Conservation (phyloP, 176 grass and related monocot species). For the Saccharum officinarum region DNA sequence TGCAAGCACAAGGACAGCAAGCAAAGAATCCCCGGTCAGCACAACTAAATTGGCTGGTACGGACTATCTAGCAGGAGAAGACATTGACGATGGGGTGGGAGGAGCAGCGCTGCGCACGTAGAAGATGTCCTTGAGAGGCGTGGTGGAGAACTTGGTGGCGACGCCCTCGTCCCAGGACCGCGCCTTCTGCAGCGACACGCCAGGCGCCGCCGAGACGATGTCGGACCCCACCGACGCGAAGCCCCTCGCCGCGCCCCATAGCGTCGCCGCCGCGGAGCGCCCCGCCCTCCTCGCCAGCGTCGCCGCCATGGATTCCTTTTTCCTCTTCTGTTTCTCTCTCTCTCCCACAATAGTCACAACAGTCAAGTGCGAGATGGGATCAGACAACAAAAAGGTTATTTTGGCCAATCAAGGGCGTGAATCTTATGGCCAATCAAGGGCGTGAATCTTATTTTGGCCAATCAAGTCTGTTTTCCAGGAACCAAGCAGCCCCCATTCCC, state of each 20-base stretch:
- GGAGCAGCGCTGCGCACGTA: constrained; percentile 33
- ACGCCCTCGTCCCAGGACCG: constrained; percentile 93
- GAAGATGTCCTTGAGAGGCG: constrained; percentile 85
- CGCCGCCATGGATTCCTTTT: constrained; percentile 62
- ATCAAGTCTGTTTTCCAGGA: too few relatives aligned
- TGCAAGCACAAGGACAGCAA: constrained; percentile 45
- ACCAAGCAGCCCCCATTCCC: too few relatives aligned
- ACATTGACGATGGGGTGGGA: neutral
- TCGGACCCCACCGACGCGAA: constrained; percentile 64
- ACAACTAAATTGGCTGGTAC: neutral
- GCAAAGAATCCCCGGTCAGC: neutral
- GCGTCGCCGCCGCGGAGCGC: constrained; percentile 30
- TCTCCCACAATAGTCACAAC: neutral
- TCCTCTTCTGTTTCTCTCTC: neutral
- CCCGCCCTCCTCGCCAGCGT: constrained; percentile 53
- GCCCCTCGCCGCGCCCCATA: constrained; percentile 33
- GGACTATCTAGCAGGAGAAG: neutral
- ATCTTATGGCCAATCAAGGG: too few relatives aligned
- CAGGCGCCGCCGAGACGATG: constrained; percentile 65
- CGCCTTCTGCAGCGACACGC: constrained; percentile 85
- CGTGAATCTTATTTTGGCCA: too few relatives aligned
- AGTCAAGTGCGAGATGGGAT: too few relatives aligned
- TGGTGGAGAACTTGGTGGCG: constrained; percentile 83
- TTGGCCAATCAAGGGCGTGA: too few relatives aligned
- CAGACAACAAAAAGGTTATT: too few relatives aligned